These are phyloP conservation scores for Chimonanthus praecox DNA, from an alignment of 164 flowering plant species.

Conservation along the genomic window DNA sequence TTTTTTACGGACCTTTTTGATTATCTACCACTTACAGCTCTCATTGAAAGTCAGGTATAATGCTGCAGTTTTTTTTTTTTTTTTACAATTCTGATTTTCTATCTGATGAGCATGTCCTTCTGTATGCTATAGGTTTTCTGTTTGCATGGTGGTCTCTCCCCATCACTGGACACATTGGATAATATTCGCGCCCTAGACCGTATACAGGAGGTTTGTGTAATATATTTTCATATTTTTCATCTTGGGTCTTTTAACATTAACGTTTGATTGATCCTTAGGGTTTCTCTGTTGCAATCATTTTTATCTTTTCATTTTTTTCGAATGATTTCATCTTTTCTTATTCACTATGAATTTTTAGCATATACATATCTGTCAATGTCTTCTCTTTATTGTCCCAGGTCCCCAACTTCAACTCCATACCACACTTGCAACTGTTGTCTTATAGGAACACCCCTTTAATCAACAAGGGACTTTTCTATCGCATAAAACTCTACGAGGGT, in stretches of 20 bases:
- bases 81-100: background rate
- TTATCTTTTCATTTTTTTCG: no score
- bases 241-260: background rate
- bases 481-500: no score
- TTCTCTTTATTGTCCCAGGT: no score
- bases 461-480: no score
- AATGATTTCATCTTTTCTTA: no score
- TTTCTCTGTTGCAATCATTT: no score
- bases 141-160: slow-evolving; percentile 49
- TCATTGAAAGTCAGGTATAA: slow-evolving; percentile 37
- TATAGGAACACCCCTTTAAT: no score
- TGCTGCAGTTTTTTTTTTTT: slow-evolving; percentile 3
- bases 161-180: slow-evolving; percentile 44
- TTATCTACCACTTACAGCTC: slow-evolving; percentile 47
- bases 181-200: slow-evolving; percentile 42
- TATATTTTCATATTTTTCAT: background rate
- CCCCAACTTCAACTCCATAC: no score
- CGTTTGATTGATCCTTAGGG: background rate
- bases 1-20: slow-evolving; percentile 46
- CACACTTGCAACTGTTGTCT: no score
- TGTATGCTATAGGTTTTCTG: slow-evolving; percentile 30
- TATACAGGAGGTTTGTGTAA: slow-evolving; percentile 35
- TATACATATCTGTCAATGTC: no score
- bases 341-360: no score
- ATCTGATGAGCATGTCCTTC: background rate